Conservation (phyloP, 2,329 filamentous ascomycete genomes). For the Ceratocystis huliohia region DNA sequence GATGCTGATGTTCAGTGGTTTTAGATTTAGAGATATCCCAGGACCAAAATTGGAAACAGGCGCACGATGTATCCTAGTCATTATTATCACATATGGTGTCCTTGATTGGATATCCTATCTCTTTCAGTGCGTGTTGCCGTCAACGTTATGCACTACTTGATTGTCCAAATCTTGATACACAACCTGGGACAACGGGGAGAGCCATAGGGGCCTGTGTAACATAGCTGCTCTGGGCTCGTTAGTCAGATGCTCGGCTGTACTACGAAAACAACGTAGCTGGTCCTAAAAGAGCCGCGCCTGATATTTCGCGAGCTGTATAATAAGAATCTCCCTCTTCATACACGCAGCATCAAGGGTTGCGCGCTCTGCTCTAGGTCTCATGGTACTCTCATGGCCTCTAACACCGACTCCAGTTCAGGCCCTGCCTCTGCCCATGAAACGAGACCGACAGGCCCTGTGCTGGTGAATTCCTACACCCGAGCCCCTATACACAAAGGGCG, state of each 20-base stretch:
- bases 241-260: not conserved
- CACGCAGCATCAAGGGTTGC: not conserved
- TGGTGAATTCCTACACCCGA: conserved; percentile 19
- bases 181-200: not conserved
- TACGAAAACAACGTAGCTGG: not conserved
- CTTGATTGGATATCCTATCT: not conserved
- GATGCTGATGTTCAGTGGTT: not conserved
- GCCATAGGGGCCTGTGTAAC: not conserved
- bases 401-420: not conserved
- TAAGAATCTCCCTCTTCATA: not conserved
- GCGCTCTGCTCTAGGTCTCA: not conserved
- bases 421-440: not conserved
- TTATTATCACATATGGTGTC: not conserved
- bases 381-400: not conserved
- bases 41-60: not conserved
- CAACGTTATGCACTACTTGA: not conserved
- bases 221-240: not conserved
- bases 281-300: not conserved
- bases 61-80: not conserved
- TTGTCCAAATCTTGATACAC: not conserved
- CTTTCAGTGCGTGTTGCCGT: not conserved
- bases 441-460: not conserved
- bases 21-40: too few species aligned
- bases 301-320: not conserved
- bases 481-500: conserved; percentile 20